Base-by-base conservation (phyloP, 495 filamentous ascomycete genomes). In the Hypoxylon subgilvum region DNA sequence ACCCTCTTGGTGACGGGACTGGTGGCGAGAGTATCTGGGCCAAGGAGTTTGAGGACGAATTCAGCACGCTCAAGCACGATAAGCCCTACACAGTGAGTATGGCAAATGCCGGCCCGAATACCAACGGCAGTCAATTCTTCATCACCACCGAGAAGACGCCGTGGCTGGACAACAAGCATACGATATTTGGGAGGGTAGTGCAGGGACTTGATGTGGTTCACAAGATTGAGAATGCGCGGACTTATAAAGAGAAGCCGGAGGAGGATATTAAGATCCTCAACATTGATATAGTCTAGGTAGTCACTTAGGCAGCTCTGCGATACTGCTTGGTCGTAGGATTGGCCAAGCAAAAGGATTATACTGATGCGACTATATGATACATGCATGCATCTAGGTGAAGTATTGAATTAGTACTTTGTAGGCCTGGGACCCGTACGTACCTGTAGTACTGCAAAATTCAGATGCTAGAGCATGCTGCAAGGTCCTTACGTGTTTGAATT, bases 11-110 rank as follows among this genome's bases (percentile, higher is more conserved):
- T 9, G 93, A 99, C 66, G 94, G 94, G 2, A 97, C 92, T 0
- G 94, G 94, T 14, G 94, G 94, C 18, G 93, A 97, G 74, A 91
- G 86, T 61, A 97, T 99, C 72, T 97, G 95, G 94, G 94, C 92
- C 12, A 86, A 81, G 10, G 92, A 97, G 68, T 99, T 99, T 70
- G 89, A 88, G 68, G 94, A 97, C 69, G 94, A 98, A 67, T 96
- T 98, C 66, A 90, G 89, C 36, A 88, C 82, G 6, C 74, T 97
- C 60, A 91, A 88, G 67, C 94, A 97, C 62, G 95, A 97, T 74
- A 96, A 95, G 73, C 86, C 95, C 1, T 97, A 97, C 69, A 97
- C 93, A 2, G 78, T 97, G 25, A 91, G 88, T 57, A 97, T 97
- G 93, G 94, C 94, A 6, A 99, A 99, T 72, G 93, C 94, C 0